A percentile compares a stretch with the other conserved stretches of the same genome.
Evolutionary conservation across 2,329 filamentous ascomycete species (phyloP).

Genomic region (Xylariales sp.): DNA sequence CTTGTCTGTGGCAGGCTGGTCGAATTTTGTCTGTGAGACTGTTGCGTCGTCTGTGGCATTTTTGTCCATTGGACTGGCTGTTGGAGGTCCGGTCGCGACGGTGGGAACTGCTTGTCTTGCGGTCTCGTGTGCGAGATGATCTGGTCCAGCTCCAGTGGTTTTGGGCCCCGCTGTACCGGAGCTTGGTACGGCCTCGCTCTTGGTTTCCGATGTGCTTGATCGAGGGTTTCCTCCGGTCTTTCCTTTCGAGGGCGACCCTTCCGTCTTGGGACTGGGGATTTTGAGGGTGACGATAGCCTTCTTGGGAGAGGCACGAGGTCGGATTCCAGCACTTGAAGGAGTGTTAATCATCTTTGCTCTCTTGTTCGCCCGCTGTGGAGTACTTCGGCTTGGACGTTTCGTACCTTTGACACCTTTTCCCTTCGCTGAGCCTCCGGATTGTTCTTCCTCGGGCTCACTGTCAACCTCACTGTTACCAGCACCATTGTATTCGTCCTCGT

Average conservation of each 20-base stretch:
- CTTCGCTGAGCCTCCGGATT: conserved; percentile 5
- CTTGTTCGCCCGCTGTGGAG: conserved; percentile 9
- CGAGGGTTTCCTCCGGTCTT: neutral
- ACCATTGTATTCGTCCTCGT: conserved; percentile 14
- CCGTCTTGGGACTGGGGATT: conserved; percentile 3
- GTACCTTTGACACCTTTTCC: conserved; percentile 19
- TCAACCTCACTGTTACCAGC: conserved; percentile 17
- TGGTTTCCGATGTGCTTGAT: neutral
- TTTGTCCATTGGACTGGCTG: too few species aligned
- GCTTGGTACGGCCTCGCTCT: neutral
- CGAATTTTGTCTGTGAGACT: too few species aligned
- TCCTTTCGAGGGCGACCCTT: conserved; percentile 8
- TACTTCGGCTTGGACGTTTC: conserved; percentile 11
- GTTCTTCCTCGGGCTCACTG: conserved; percentile 12
- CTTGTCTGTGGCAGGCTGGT: neutral
- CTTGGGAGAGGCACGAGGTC: neutral
- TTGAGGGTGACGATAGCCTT: conserved; percentile 1
- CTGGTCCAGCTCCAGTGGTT: too few species aligned
- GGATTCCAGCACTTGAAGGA: conserved; percentile 12
- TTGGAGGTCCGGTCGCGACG: too few species aligned
- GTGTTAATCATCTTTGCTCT: conserved; percentile 18
- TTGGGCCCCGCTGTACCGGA: conserved; percentile 7
- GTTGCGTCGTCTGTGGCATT: too few species aligned
- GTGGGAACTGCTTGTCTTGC: too few species aligned
- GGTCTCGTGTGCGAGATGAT: too few species aligned